Conservation (phyloP, 2,329 filamentous ascomycete species). For the Beauveria sp. region DNA sequence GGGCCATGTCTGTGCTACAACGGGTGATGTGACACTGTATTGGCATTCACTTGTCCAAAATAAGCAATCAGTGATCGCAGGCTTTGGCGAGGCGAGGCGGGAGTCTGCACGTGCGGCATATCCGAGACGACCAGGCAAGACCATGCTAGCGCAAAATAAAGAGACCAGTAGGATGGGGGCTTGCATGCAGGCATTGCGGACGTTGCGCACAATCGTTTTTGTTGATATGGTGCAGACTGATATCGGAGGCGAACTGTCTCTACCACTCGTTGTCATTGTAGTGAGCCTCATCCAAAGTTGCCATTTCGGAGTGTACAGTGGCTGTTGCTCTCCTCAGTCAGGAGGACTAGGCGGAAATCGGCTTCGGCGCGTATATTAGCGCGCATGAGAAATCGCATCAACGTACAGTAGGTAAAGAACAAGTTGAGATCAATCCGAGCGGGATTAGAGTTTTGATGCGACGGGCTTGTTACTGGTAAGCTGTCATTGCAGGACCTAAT, state of each 20-base stretch:
- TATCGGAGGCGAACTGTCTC: background rate
- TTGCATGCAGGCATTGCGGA: background rate
- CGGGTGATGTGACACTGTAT: background rate
- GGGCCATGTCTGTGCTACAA: background rate
- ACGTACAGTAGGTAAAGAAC: background rate
- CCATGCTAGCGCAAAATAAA: background rate
- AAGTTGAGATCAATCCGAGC: background rate
- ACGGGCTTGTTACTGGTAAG: background rate
- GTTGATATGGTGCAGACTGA: background rate
- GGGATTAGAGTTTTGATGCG: slow-evolving; percentile 1
- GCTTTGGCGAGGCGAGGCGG: background rate
- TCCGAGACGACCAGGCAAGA: background rate
- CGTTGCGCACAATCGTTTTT: background rate
- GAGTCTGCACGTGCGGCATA: background rate
- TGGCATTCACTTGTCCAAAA: background rate
- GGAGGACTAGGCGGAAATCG: background rate
- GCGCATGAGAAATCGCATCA: background rate
- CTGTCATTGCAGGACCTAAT: background rate
- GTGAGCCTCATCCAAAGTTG: background rate
- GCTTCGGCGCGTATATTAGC: background rate
- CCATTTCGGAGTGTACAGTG: background rate
- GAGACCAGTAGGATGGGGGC: background rate
- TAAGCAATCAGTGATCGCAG: background rate
- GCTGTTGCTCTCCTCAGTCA: too few relatives aligned
- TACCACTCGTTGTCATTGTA: too few relatives aligned